Evolutionary conservation across 768 basidiomycete genomes (phyloP).

Genomic region (Termitomyces sp.): DNA sequence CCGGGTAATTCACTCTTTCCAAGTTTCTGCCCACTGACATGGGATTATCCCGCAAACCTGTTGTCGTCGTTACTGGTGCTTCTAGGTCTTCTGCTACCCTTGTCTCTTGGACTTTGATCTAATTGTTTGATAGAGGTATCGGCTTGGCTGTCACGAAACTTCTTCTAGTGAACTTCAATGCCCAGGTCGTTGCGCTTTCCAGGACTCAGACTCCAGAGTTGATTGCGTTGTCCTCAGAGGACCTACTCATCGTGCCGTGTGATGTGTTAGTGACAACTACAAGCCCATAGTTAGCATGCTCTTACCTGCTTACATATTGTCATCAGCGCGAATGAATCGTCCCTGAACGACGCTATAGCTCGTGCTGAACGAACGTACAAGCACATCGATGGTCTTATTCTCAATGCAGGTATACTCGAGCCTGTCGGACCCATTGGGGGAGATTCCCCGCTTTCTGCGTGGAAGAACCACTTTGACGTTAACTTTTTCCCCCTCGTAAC

Average conservation of each 20-base stretch:
- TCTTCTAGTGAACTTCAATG: conserved; percentile 56
- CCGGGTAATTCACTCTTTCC: too few species aligned
- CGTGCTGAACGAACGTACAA: conserved; percentile 49
- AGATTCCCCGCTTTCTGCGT: conserved; percentile 44
- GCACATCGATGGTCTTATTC: conserved; percentile 67
- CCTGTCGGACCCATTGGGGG: conserved; percentile 60
- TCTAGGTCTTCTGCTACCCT: conserved; percentile 47
- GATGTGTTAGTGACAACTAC: conserved; percentile 58
- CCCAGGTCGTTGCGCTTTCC: conserved; percentile 72
- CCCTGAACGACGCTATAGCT: conserved; percentile 50
- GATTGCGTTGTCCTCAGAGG: conserved; percentile 37
- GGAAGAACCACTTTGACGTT: conserved; percentile 75
- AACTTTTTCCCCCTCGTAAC: conserved; percentile 85
- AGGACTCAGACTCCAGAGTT: conserved; percentile 68
- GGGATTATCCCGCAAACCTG: conserved; percentile 31
- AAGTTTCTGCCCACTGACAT: neutral
- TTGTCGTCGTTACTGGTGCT: conserved; percentile 81
- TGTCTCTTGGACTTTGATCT: neutral
- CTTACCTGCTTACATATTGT: neutral
- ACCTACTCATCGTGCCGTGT: conserved; percentile 56
- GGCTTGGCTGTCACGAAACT: conserved; percentile 74
- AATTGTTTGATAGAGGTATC: conserved; percentile 42
- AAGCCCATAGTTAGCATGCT: conserved; percentile 5
- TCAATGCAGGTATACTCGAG: conserved; percentile 81
- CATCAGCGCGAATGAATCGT: conserved; percentile 53